phyloP scores from a whole-genome alignment of 1,139 yeast species.

The Suhomyces terraborum region DNA sequence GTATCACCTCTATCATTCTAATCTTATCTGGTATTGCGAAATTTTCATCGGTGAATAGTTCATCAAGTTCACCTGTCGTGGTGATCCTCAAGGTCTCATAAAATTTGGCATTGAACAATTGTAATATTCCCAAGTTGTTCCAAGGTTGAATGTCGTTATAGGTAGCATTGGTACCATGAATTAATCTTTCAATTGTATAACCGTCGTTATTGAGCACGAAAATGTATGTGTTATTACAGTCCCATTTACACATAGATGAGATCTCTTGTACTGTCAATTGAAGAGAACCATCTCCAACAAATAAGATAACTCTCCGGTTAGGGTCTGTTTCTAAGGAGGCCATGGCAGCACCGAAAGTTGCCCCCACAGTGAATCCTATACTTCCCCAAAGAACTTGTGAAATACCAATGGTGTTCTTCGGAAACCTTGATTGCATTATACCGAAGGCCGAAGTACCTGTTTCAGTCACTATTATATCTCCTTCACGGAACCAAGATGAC shows the following conservation, averaged over 20 bases:
- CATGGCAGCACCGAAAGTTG: slow-evolving; percentile 80
- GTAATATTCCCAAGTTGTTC: slow-evolving; percentile 37
- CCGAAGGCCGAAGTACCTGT: slow-evolving; percentile 93
- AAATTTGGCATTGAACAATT: slow-evolving; percentile 33
- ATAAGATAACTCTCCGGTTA: slow-evolving; percentile 34
- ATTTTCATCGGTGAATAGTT: slow-evolving; percentile 28
- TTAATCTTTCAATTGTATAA: slow-evolving; percentile 43
- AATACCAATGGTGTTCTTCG: slow-evolving; percentile 70
- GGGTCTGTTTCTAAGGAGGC: slow-evolving; percentile 54
- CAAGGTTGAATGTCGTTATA: slow-evolving; percentile 45
- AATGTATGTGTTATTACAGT: slow-evolving; percentile 28
- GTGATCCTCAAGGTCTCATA: slow-evolving; percentile 29
- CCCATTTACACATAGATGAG: slow-evolving; percentile 37
- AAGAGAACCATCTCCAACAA: slow-evolving; percentile 47
- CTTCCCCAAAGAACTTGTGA: slow-evolving; percentile 93
- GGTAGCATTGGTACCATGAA: slow-evolving; percentile 38
- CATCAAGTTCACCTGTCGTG: slow-evolving; percentile 30
- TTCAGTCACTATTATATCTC: slow-evolving; percentile 81
- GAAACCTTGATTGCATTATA: slow-evolving; percentile 77
- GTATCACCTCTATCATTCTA: slow-evolving; percentile 39
- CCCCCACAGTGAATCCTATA: slow-evolving; percentile 85
- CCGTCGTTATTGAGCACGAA: slow-evolving; percentile 45
- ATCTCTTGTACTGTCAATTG: slow-evolving; percentile 48
- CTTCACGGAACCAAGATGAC: slow-evolving; percentile 72
- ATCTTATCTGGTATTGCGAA: slow-evolving; percentile 35